Percentiles rank a stretch among this genome's conserved stretches.
phyloP scores from a whole-genome alignment of 1,284 basidiomycete genomes.

The Sanghuangporus weigelae region DNA sequence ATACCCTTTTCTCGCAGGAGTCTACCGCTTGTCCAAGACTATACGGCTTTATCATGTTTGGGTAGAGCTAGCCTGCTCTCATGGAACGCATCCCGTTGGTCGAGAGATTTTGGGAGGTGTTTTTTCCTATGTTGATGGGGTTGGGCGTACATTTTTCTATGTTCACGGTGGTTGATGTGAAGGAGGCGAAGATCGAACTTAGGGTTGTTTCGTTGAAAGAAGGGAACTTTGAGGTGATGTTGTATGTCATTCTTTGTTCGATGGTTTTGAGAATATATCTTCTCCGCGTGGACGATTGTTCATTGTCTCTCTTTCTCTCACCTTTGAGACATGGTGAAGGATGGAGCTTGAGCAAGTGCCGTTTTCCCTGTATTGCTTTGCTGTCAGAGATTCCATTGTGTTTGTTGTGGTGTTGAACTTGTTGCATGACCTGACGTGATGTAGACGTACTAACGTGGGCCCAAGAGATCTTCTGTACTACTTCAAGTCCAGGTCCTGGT shows the following conservation, averaged over 20 bases:
- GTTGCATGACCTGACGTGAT: too few relatives aligned
- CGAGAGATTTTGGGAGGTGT: conserved; percentile 36
- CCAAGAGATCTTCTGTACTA: too few relatives aligned
- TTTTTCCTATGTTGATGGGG: conserved; percentile 55
- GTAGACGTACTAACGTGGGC: too few relatives aligned
- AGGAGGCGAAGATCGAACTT: too few relatives aligned
- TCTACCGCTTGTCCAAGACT: conserved; percentile 45
- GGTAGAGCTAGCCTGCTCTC: conserved; percentile 28
- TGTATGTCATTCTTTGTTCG: background rate
- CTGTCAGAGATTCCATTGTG: too few relatives aligned
- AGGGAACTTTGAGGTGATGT: background rate
- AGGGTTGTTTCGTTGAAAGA: background rate
- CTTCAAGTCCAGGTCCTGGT: too few relatives aligned
- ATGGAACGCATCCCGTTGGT: conserved; percentile 41
- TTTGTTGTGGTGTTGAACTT: too few relatives aligned
- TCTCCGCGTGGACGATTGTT: background rate
- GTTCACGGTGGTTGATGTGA: background rate
- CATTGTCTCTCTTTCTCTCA: background rate
- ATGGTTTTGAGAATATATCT: background rate
- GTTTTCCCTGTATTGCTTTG: too few relatives aligned
- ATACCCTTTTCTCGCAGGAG: conserved; percentile 38
- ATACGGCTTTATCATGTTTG: conserved; percentile 18
- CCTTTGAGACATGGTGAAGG: too few relatives aligned
- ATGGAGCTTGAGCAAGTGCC: too few relatives aligned
- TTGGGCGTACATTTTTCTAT: conserved; percentile 18